A percentile compares a stretch with the other conserved stretches of the same genome.
Evolutionary conservation across 2,329 filamentous ascomycete species (phyloP).

Genomic region (Xylariaceae sp.): DNA sequence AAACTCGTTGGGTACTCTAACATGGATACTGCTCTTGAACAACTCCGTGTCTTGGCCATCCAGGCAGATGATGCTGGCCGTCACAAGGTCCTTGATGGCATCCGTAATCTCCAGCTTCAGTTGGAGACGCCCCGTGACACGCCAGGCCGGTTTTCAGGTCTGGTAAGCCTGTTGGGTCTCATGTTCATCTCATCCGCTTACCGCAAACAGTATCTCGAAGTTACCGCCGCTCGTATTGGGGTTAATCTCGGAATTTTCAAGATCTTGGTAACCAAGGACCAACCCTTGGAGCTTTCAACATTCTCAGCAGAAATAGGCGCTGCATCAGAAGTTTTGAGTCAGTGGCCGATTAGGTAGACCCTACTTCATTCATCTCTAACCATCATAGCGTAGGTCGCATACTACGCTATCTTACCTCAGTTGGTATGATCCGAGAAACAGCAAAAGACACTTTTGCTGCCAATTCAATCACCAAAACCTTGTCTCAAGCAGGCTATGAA

Average conservation of each 20-base stretch:
- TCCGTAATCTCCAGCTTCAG: conserved; percentile 9
- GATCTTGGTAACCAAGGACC: not conserved
- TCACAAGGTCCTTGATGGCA: conserved; percentile 8
- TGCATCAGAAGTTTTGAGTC: not conserved
- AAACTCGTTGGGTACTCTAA: too few species aligned
- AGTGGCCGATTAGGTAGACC: not conserved
- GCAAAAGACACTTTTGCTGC: conserved; percentile 9
- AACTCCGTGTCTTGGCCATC: not conserved
- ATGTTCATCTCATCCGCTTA: not conserved
- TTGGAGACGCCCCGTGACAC: conserved; percentile 15
- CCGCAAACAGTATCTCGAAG: conserved; percentile 5
- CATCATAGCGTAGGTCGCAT: not conserved
- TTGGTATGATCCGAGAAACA: conserved; percentile 10
- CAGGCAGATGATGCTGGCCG: not conserved
- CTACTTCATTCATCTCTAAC: not conserved
- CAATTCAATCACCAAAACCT: conserved; percentile 5
- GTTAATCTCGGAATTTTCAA: conserved; percentile 7
- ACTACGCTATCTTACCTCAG: conserved; percentile 4
- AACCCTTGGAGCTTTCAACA: not conserved
- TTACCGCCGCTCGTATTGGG: conserved; percentile 6
- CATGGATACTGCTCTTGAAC: not conserved
- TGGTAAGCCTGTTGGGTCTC: not conserved
- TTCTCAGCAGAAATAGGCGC: not conserved
- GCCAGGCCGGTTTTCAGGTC: conserved; percentile 8
- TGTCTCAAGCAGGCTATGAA: conserved; percentile 10